Base-by-base conservation (phyloP, 192 early-diverging fungal species). In the Backusella macrospora region DNA sequence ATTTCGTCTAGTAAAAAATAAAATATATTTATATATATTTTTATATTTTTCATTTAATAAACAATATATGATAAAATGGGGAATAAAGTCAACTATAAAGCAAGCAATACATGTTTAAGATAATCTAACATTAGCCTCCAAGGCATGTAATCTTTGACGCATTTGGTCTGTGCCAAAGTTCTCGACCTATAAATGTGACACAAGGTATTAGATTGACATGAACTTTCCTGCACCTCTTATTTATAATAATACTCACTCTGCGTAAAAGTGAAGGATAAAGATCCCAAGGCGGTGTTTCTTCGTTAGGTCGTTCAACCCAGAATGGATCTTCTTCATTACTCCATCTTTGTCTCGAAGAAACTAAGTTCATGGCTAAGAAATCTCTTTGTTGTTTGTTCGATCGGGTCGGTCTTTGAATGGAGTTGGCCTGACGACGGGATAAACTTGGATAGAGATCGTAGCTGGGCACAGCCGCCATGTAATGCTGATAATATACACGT, bases 161-260 rank as follows among this genome's bases (percentile, higher is more conserved):
- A 79, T 79, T 62, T 79, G 73, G 48, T 79, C 73, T 18, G 68
- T 72, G 5, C 78, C 78, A 42, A 66, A 75, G 45, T 79, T 79
- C 48, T 75, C 63, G 8, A 79, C 78, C 78, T 79, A 38, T 12
- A 42, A 21, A 34, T 59, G 52, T 47, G 26, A 59, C 52, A 59
- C 52, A 59, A 59, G 52, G 52, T 13, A 26, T 59, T 59, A 59
- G 52, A 59, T 59, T 59, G 52, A 59, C 52, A 59, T 59, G 52
- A 9, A 59, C 7, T 59, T 59, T 59, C 10, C 12, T 59, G 52
- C 26, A 13, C 4, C 18, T 59, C 52, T 16, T 29, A 63, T 14
- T 8, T 55, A 39, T 21, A 12, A 23, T 65, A 63, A 44, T 29
- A 49, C 78, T 72, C 70, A 80, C 78, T 13, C 68, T 80, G 23